Conservation (phyloP, 1,139 yeast genomes). For the Meyerozyma carpophila region DNA sequence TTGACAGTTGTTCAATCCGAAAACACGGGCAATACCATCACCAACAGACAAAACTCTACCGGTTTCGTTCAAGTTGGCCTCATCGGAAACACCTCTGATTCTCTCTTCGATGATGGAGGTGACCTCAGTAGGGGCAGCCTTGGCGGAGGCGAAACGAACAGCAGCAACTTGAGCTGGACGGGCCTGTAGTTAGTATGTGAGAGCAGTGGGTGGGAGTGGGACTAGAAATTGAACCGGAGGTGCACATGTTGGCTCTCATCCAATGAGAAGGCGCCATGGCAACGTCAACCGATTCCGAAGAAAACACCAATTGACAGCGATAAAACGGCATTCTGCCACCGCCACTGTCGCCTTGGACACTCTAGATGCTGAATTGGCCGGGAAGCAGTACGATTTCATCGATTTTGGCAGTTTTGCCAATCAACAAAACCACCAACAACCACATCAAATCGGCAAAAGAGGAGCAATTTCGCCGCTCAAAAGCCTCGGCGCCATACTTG, state of each 20-base stretch:
- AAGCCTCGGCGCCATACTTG: neutral
- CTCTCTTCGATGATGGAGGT: slow-evolving; percentile 98
- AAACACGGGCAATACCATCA: slow-evolving; percentile 99
- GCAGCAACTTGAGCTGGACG: slow-evolving; percentile 67
- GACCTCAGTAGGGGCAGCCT: slow-evolving; percentile 99
- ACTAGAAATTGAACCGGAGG: neutral
- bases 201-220: neutral
- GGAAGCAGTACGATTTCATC: neutral
- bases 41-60: slow-evolving; percentile 99
- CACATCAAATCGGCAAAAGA: neutral
- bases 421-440: neutral
- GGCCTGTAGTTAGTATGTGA: slow-evolving; percentile 44
- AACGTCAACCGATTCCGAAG: neutral
- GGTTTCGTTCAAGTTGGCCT: slow-evolving; percentile 97
- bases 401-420: neutral
- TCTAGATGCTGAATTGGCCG: neutral
- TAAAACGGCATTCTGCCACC: neutral
- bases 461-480: neutral
- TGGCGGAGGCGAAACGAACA: slow-evolving; percentile 85
- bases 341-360: neutral
- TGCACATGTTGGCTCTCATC: neutral
- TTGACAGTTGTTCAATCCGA: slow-evolving; percentile 99
- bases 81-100: slow-evolving; percentile 98
- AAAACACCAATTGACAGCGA: neutral
- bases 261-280: neutral